Conservation (phyloP, 176 grass and related monocot genomes). For the Poa pratensis region DNA sequence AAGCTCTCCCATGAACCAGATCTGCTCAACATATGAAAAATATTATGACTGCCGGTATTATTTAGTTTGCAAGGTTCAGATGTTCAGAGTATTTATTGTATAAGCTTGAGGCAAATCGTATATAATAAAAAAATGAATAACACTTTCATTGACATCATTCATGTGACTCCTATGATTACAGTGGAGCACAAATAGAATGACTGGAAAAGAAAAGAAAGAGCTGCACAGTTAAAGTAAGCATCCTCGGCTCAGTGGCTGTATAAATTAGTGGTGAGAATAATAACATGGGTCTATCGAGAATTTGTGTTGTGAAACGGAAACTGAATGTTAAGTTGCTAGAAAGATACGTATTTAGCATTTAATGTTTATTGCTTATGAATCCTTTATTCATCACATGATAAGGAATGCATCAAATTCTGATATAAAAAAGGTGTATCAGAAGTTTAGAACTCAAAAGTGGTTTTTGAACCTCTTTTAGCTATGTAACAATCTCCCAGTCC, state of each 20-base stretch:
- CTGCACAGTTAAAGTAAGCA: constrained; percentile 13
- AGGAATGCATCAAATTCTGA: constrained; percentile 35
- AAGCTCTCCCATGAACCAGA: constrained; percentile 99
- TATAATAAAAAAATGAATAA: constrained; percentile 23
- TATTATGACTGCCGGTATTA: constrained; percentile 38
- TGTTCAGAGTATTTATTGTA: constrained; percentile 21
- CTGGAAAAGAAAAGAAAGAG: constrained; percentile 8
- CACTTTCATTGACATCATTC: constrained; percentile 25
- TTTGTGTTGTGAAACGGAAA: constrained; percentile 28
- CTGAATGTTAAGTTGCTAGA: background rate
- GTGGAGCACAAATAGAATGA: constrained; percentile 5
- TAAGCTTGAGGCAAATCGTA: constrained; percentile 8
- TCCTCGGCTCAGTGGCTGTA: constrained; percentile 10
- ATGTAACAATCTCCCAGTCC: background rate
- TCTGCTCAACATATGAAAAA: constrained; percentile 56
- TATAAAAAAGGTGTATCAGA: constrained; percentile 1
- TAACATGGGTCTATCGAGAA: constrained; percentile 8
- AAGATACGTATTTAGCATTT: constrained; percentile 6
- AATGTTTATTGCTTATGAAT: constrained; percentile 24
- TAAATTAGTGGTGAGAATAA: background rate
- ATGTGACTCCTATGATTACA: constrained; percentile 25
- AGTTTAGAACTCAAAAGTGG: constrained; percentile 9
- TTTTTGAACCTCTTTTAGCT: constrained; percentile 20
- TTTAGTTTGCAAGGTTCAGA: constrained; percentile 29
- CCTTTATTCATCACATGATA: constrained; percentile 22